Percentiles rank a stretch among this genome's conserved stretches.
Conservation (phyloP, 192 early-diverging fungal species). For the Rhizoclosmatium globosum region DNA sequence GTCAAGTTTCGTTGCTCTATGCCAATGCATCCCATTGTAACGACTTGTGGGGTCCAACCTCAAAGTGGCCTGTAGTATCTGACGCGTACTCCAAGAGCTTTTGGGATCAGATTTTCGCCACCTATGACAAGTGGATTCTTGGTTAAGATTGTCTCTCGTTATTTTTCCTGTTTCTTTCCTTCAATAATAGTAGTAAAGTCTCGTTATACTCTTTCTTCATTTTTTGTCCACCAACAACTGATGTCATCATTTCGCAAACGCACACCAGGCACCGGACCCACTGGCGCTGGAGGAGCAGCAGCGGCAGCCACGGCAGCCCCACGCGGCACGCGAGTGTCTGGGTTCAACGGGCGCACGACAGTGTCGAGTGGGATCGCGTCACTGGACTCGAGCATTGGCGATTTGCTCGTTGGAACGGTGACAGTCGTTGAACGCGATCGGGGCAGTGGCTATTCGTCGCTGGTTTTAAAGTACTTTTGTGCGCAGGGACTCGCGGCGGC, state of each 20-base stretch:
- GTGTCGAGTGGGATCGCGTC: constrained; percentile 86
- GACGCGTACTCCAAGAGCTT: background rate
- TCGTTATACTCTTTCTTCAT: too few species aligned
- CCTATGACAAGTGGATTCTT: background rate
- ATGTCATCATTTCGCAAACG: too few species aligned
- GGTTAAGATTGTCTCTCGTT: background rate
- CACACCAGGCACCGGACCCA: too few species aligned
- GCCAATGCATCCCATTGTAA: constrained; percentile 31
- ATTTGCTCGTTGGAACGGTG: constrained; percentile 82
- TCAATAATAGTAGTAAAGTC: too few species aligned
- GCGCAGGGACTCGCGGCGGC: constrained; percentile 83
- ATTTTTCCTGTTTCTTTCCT: too few species aligned
- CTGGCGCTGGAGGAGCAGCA: background rate
- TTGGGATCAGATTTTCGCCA: constrained; percentile 2
- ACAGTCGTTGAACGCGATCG: constrained; percentile 82
- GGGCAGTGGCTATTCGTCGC: constrained; percentile 79
- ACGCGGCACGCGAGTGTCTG: constrained; percentile 75
- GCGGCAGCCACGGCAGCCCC: constrained; percentile 40
- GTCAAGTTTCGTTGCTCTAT: constrained; percentile 11
- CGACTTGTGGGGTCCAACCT: constrained; percentile 22
- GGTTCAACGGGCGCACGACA: constrained; percentile 78
- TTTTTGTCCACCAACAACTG: too few species aligned
- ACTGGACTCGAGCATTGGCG: constrained; percentile 82
- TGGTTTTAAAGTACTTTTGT: constrained; percentile 84
- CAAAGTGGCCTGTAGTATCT: background rate